Evolutionary conservation across 352 stramenopile species (phyloP), one percentile per base, ranked within the genome.

Genomic region (Globisporangium spiculum): DNA sequence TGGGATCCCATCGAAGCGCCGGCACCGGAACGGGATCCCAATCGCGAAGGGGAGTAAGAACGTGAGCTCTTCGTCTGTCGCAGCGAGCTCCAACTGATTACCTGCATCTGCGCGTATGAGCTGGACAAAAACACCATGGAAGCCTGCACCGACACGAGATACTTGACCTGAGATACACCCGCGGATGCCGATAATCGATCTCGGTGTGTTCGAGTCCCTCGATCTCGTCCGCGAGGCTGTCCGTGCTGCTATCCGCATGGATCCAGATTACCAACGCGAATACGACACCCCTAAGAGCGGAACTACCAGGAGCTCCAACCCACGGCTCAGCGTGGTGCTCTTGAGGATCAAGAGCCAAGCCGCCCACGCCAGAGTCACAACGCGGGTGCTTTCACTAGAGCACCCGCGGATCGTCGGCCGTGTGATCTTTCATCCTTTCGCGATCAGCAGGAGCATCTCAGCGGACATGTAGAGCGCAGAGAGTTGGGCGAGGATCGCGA

Each of bases 381-480:
- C 78, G 44, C 81, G 81, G 44, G 89, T 79, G 75, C 83, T 84
- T 24, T 24, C 22, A 24, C 22, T 24, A 24, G 22, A 79, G 52
- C 79, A 75, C 6, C 57, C 24, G 1, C 76, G 72, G 2, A 91
- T 60, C 26, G 74, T 59, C 4, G 59, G 66, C 0, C 81, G 74
- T 6, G 83, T 91, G 70, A 91, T 90, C 66, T 89, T 81, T 81
- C 83, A 91, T n/a, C 81, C 81, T 55, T 90, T 90, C 14, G 83
- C 79, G 14, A 91, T 77, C 36, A 90, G 38, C n/a, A 90, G 56
- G 2, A 90, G 36, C 22, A 84, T 65, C 58, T 91, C 81, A 6
- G 73, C 72, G 4, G 79, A 75, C 22, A 86, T 72, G 1, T 78
- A 75, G 0, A 88, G 60, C n/a, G 77, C 75, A 7, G 75, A 70